Evolutionary conservation across 1,284 basidiomycete genomes (phyloP).

Genomic region (Pterulicium gracile): DNA sequence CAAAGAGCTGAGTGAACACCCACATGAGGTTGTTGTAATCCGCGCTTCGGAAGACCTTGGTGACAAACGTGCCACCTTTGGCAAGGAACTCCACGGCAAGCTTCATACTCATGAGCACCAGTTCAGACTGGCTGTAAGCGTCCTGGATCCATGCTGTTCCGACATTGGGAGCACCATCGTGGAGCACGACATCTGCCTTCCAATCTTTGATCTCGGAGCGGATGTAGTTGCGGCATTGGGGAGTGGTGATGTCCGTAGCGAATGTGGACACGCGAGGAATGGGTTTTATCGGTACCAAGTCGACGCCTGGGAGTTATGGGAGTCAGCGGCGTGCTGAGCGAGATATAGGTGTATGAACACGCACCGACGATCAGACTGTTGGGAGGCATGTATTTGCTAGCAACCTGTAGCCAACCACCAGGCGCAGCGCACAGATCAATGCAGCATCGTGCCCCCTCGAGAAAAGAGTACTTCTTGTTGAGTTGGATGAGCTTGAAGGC

Average conservation of each 20-base stretch:
- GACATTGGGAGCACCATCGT: conserved; percentile 99
- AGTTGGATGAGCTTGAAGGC: conserved; percentile 99
- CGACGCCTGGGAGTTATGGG: conserved; percentile 54
- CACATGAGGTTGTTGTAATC: conserved; percentile 99
- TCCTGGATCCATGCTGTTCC: conserved; percentile 99
- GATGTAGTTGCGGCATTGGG: conserved; percentile 82
- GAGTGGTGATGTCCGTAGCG: conserved; percentile 91
- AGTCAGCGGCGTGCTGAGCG: conserved; percentile 4
- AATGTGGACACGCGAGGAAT: conserved; percentile 93
- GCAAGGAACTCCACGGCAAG: conserved; percentile 93
- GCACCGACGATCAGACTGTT: conserved; percentile 91
- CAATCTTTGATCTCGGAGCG: conserved; percentile 92
- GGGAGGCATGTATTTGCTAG: conserved; percentile 95
- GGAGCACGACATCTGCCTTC: conserved; percentile 99
- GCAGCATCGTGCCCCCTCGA: conserved; percentile 86
- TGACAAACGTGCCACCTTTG: conserved; percentile 94
- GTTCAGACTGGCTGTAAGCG: conserved; percentile 94
- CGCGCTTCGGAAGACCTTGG: conserved; percentile 97
- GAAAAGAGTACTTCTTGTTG: conserved; percentile 95
- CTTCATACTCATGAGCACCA: conserved; percentile 93
- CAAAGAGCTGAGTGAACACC: conserved; percentile 97
- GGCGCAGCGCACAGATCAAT: conserved; percentile 99
- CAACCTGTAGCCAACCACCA: conserved; percentile 98
- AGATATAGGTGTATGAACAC: conserved; percentile 15
- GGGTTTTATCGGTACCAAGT: conserved; percentile 93